Percentiles rank a stretch among this genome's conserved stretches.
Evolutionary conservation across 208 protist genomes (phyloP).

Genomic region (Leishmania tarentolae): DNA sequence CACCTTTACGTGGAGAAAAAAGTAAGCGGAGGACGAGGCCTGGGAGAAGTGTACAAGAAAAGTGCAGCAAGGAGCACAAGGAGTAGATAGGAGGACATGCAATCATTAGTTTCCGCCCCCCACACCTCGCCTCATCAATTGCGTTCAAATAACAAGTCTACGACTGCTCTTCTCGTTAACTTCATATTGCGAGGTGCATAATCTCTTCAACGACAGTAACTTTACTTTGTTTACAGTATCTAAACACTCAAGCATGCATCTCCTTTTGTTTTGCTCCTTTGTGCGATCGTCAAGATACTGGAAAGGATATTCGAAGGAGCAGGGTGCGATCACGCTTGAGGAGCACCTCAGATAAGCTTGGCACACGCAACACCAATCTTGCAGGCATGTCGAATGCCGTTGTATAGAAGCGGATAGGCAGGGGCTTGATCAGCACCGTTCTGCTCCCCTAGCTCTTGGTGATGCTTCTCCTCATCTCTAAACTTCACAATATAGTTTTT

Average conservation of each 20-base stretch:
- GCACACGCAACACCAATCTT: conserved; percentile 71
- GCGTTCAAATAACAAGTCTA: neutral
- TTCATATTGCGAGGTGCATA: neutral
- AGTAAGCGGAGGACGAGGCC: neutral
- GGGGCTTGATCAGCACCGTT: conserved; percentile 77
- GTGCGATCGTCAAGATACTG: neutral
- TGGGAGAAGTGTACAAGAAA: neutral
- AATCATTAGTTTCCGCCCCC: neutral
- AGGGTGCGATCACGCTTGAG: neutral
- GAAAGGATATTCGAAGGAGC: neutral
- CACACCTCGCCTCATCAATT: neutral
- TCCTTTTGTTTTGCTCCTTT: neutral
- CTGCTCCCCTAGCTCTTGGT: conserved; percentile 81
- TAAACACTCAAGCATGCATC: neutral
- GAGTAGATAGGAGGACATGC: neutral
- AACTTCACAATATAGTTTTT: conserved; percentile 82
- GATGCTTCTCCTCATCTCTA: conserved; percentile 86
- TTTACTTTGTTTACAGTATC: neutral
- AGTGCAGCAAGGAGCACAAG: neutral
- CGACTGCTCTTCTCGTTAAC: neutral
- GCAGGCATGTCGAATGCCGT: conserved; percentile 77
- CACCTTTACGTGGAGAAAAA: neutral
- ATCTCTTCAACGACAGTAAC: neutral
- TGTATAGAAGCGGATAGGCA: conserved; percentile 79
- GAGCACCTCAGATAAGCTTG: conserved; percentile 49